phyloP scores from a whole-genome alignment of 1,139 yeast species.

The Scheffersomyces cryptocercus region DNA sequence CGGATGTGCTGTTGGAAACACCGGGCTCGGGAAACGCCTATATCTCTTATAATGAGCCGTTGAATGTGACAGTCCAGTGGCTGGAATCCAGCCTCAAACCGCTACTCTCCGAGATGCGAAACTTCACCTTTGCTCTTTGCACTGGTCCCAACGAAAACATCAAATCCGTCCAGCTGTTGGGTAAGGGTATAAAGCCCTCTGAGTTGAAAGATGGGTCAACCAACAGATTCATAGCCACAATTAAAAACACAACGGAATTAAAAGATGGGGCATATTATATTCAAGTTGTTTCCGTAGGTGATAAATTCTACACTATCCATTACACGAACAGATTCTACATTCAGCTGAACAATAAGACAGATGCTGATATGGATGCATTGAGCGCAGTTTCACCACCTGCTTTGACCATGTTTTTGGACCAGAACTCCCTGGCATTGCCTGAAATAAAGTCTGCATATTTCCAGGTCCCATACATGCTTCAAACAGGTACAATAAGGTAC shows the following conservation, averaged over 20 bases:
- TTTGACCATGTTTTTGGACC: no score
- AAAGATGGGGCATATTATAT: constrained; percentile 2
- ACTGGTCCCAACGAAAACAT: constrained; percentile 5
- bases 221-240: background rate
- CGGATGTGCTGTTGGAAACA: background rate
- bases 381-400: background rate
- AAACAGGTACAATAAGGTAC: constrained; percentile 4
- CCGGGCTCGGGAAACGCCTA: background rate
- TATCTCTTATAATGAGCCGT: background rate
- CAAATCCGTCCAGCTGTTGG: background rate
- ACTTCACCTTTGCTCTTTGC: constrained; percentile 7
- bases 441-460: no score
- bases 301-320: constrained; percentile 2
- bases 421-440: no score
- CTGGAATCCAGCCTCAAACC: background rate
- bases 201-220: background rate
- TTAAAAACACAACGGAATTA: background rate
- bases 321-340: constrained; percentile 3
- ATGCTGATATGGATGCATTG: background rate
- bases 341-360: background rate
- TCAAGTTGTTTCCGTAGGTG: constrained; percentile 3
- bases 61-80: background rate
- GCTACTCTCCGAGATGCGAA: constrained; percentile 1
- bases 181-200: background rate
- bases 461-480: constrained; percentile 2